These are phyloP conservation scores for Maudiozyma serrabonitensis DNA, from an alignment of 805 yeast genomes.

Conservation along the genomic window DNA sequence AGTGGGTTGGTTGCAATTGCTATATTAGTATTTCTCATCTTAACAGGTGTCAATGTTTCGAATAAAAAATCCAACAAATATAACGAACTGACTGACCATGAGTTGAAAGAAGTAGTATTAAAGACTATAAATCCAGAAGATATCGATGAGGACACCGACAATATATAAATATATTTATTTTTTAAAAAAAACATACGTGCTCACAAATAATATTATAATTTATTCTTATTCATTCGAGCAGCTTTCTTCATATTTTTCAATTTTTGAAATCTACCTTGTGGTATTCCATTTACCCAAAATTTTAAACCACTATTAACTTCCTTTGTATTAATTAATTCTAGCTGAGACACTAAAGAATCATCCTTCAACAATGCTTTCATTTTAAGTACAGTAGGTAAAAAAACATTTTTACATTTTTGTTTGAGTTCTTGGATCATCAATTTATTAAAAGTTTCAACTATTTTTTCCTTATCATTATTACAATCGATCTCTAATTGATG, in stretches of 20 bases:
- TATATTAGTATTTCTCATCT: conserved; percentile 49
- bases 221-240: neutral
- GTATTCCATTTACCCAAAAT: conserved; percentile 63
- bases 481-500: conserved; percentile 32
- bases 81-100: neutral
- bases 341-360: conserved; percentile 19
- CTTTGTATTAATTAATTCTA: conserved; percentile 45
- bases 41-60: conserved; percentile 41
- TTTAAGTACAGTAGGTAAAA: conserved; percentile 35
- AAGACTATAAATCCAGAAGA: neutral
- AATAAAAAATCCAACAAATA: conserved; percentile 21
- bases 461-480: conserved; percentile 21
- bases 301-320: conserved; percentile 63
- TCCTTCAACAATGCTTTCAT: conserved; percentile 34
- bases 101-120: neutral
- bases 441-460: conserved; percentile 40
- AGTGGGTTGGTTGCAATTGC: conserved; percentile 75
- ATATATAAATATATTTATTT: neutral
- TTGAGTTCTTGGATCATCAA: conserved; percentile 34
- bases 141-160: neutral
- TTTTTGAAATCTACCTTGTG: conserved; percentile 55
- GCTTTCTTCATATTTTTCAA: conserved; percentile 42
- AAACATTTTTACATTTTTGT: conserved; percentile 28
- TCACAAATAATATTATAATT: neutral
- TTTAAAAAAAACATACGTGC: no score